Percentiles rank a stretch among this genome's conserved stretches.
phyloP scores from a whole-genome alignment of 1,284 basidiomycete species.

The Trametes hirsuta region DNA sequence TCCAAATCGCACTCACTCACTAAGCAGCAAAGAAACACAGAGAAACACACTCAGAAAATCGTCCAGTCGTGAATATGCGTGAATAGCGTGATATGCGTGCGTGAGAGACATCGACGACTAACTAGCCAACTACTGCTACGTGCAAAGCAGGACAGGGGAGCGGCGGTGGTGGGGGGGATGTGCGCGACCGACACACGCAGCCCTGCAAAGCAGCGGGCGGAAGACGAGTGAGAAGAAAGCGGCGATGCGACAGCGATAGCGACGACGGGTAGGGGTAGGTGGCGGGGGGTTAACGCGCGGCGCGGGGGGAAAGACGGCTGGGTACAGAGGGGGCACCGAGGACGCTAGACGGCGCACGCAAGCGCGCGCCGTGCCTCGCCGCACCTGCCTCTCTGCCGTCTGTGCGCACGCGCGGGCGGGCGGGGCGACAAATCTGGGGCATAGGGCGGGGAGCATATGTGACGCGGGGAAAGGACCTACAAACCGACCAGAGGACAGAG shows the following conservation, averaged over 20 bases:
- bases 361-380: conserved; percentile 21
- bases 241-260: conserved; percentile 7
- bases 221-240: neutral
- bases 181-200: conserved; percentile 11
- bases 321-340: neutral
- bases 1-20: no score
- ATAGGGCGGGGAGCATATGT: conserved; percentile 21
- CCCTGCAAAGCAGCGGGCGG: conserved; percentile 12
- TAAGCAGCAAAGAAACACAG: no score
- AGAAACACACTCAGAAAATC: neutral
- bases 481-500: neutral
- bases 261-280: neutral
- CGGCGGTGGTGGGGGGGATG: neutral
- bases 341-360: conserved; percentile 18
- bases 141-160: conserved; percentile 9
- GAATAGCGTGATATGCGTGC: conserved; percentile 27
- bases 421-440: conserved; percentile 23
- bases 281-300: neutral
- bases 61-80: conserved; percentile 25
- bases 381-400: neutral
- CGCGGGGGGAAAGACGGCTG: neutral
- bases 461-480: neutral
- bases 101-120: conserved; percentile 19
- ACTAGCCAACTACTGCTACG: conserved; percentile 11
- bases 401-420: conserved; percentile 10